Evolutionary conservation across 257 asterid species (phyloP).

Genomic region (Nicotiana benthamiana): DNA sequence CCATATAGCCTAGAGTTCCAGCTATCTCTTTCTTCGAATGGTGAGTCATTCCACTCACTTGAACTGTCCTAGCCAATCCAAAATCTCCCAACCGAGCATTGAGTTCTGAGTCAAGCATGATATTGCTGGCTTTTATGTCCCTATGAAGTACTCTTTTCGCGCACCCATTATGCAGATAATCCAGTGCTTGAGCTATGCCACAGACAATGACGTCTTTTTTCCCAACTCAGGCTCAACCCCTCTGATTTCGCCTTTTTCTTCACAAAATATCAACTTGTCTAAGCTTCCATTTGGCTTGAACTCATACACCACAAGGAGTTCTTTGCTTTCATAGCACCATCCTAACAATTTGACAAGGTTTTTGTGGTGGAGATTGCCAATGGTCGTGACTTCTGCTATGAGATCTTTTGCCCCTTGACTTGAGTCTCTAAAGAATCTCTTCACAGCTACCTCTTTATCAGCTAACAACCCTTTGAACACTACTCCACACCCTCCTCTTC

Average conservation of each 20-base stretch:
- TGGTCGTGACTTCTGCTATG: conserved; percentile 18
- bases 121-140: conserved; percentile 14
- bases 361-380: conserved; percentile 12
- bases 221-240: conserved; percentile 4
- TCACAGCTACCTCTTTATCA: conserved; percentile 10
- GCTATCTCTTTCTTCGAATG: conserved; percentile 16
- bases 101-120: conserved; percentile 13
- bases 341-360: conserved; percentile 14
- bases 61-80: conserved; percentile 9
- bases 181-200: conserved; percentile 10
- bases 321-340: conserved; percentile 9
- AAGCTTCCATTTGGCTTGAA: conserved; percentile 20
- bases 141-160: conserved; percentile 13
- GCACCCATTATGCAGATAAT: conserved; percentile 19
- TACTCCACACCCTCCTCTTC: conserved; percentile 19
- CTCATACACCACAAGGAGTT: conserved; percentile 14
- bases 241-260: neutral
- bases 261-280: neutral
- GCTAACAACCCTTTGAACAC: conserved; percentile 6
- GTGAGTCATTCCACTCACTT: conserved; percentile 4
- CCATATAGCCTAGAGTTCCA: conserved; percentile 18
- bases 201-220: neutral
- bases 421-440: conserved; percentile 2
- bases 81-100: conserved; percentile 11
- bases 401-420: conserved; percentile 9